Conservation (phyloP, 1,139 yeast genomes). For the Scheffersomyces parashehatae region DNA sequence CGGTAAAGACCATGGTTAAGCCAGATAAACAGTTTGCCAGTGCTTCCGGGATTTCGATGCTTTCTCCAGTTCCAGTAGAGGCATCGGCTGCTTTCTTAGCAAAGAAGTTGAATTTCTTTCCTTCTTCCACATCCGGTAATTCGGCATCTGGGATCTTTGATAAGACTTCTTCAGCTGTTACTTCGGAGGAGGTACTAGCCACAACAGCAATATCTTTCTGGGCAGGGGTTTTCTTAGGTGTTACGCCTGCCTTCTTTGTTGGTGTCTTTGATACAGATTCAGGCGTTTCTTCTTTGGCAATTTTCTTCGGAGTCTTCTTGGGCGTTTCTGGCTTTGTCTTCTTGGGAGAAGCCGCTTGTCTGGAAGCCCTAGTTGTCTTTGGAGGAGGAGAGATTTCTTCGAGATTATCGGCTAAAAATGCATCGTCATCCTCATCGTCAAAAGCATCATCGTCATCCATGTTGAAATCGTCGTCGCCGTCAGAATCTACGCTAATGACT, state of each 20-base stretch:
- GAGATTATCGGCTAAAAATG: constrained; percentile 1
- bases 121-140: constrained; percentile 55
- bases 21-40: constrained; percentile 83
- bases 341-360: constrained; percentile 1
- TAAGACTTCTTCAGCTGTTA: constrained; percentile 55
- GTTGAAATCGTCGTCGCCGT: constrained; percentile 16
- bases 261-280: constrained; percentile 8
- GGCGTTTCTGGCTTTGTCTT: constrained; percentile 7
- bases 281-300: constrained; percentile 1
- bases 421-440: constrained; percentile 9
- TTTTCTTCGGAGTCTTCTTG: constrained; percentile 8
- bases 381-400: constrained; percentile 1
- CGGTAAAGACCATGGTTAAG: constrained; percentile 90
- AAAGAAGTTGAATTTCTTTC: constrained; percentile 56
- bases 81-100: constrained; percentile 39
- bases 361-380: constrained; percentile 6
- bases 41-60: constrained; percentile 65
- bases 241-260: constrained; percentile 6
- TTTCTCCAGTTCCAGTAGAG: constrained; percentile 18
- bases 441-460: constrained; percentile 14
- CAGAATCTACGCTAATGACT: constrained; percentile 18
- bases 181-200: constrained; percentile 12
- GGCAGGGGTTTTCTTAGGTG: constrained; percentile 4
- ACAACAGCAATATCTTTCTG: neutral
- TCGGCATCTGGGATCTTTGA: constrained; percentile 68